A percentile compares a stretch with the other conserved stretches of the same genome.
These are phyloP conservation scores for Scedosporium minutisporum DNA, from an alignment of 2,329 filamentous ascomycete genomes.

Conservation along the genomic window DNA sequence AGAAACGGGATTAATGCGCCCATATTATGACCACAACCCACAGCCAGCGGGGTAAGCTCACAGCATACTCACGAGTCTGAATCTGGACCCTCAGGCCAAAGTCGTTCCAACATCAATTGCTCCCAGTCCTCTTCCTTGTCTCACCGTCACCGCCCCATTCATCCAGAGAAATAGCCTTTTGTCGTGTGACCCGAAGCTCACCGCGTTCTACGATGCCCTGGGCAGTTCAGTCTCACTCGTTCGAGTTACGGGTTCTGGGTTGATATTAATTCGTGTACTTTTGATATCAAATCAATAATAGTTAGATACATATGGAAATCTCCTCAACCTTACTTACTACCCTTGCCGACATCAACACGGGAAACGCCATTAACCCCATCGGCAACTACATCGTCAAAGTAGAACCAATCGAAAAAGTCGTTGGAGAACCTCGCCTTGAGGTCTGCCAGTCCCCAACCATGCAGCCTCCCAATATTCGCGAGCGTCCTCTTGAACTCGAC, in stretches of 20 bases:
- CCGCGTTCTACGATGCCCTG: neutral
- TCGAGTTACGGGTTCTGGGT: neutral
- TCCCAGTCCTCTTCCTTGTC: too few relatives aligned
- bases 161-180: neutral
- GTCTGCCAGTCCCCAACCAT: slow-evolving; percentile 29
- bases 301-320: too few relatives aligned
- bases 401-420: slow-evolving; percentile 25
- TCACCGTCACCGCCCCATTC: neutral
- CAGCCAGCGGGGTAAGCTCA: neutral
- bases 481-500: slow-evolving; percentile 23
- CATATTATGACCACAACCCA: neutral
- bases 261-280: neutral
- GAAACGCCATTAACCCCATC: neutral
- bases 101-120: too few relatives aligned
- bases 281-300: neutral
- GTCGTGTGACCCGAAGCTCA: neutral
- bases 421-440: slow-evolving; percentile 30
- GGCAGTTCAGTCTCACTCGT: neutral
- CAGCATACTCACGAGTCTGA: too few relatives aligned
- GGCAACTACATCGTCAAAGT: slow-evolving; percentile 11
- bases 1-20: neutral
- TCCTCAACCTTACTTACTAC: neutral
- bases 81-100: too few relatives aligned
- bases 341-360: neutral
- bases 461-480: slow-evolving; percentile 23